Evolutionary conservation across 2,329 filamentous ascomycete species (phyloP), one percentile per base, ranked within the genome.

Genomic region (Lachnellula willkommii): DNA sequence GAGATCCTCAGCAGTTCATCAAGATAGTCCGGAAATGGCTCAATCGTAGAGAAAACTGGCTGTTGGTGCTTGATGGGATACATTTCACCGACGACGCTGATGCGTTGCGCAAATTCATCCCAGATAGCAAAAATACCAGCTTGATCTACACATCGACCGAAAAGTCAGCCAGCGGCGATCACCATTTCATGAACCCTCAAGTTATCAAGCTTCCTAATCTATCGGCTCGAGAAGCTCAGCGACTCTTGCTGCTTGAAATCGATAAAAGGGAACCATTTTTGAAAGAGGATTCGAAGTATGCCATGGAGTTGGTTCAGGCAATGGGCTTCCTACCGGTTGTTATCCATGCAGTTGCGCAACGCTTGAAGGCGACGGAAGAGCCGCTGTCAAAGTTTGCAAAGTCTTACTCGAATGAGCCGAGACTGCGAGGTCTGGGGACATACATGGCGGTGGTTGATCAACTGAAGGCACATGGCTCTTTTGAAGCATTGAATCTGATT

Each of bases 91-190:
- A 82, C 49, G 73, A 77, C 6, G 76, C 82, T 3, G 76, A 77
- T 1, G 77, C 77, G 20, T 71, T 88, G 24, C 73, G 76, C 48
- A 72, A 78, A 39, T 87, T 85, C 59, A 80, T 89, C n/a, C 86
- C 86, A 0, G 84, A 85, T 62, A 78, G 77, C 28, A 77, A 73
- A 57, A 78, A 82, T 54, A 85, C 82, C 14, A 83, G 81, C 63
- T 77, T 89, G 48, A 85, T 89, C 26, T 87, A 85, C 63, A 88
- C 85, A 0, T 87, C 84, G 0, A 80, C 86, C 0, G 83, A 87
- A 61, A 76, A 76, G 40, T 81, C 80, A 4, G 73, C 76, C 14
- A 73, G 72, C 50, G 82, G 77, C 68, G 80, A 75, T 67, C 80
- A 76, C 68, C 79, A 72, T 56, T 87, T 74, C 71, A 82, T 77